A percentile compares a stretch with the other conserved stretches of the same genome.
phyloP scores from a whole-genome alignment of 1,284 basidiomycete species.

The Blastosporella zonata region DNA sequence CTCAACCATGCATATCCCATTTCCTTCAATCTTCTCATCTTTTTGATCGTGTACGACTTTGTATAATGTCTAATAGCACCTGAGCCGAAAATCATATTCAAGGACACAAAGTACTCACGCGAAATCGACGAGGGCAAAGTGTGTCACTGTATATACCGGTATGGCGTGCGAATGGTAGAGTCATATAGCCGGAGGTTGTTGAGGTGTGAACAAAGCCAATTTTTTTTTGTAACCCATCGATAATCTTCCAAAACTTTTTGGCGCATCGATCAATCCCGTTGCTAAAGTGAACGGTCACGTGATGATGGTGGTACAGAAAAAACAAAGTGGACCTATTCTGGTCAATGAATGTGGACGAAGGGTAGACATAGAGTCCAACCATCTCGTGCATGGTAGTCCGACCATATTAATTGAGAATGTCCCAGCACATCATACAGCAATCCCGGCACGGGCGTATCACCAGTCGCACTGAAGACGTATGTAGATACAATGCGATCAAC shows the following conservation, averaged over 20 bases:
- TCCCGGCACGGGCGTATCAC: too few species aligned
- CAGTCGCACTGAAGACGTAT: too few species aligned
- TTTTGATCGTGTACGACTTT: neutral
- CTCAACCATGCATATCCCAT: slow-evolving; percentile 11
- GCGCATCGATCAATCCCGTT: neutral
- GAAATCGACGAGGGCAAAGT: too few species aligned
- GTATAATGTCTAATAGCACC: slow-evolving; percentile 6
- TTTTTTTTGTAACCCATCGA: slow-evolving; percentile 1
- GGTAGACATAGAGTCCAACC: neutral
- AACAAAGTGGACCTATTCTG: slow-evolving; percentile 1
- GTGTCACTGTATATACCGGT: too few species aligned
- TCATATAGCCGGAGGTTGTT: too few species aligned
- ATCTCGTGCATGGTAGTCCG: too few species aligned
- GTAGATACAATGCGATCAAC: slow-evolving; percentile 15
- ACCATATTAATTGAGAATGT: too few species aligned
- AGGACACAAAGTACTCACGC: neutral
- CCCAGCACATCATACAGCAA: too few species aligned
- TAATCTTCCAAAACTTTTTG: slow-evolving; percentile 4
- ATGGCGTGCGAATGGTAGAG: too few species aligned
- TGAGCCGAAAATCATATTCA: neutral
- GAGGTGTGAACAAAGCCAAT: too few species aligned
- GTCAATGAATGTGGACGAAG: neutral
- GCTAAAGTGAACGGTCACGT: slow-evolving; percentile 6
- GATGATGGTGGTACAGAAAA: neutral
- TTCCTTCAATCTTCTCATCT: neutral